Conservation (phyloP, 2,329 filamentous ascomycete species). For the Fusarium sp. region DNA sequence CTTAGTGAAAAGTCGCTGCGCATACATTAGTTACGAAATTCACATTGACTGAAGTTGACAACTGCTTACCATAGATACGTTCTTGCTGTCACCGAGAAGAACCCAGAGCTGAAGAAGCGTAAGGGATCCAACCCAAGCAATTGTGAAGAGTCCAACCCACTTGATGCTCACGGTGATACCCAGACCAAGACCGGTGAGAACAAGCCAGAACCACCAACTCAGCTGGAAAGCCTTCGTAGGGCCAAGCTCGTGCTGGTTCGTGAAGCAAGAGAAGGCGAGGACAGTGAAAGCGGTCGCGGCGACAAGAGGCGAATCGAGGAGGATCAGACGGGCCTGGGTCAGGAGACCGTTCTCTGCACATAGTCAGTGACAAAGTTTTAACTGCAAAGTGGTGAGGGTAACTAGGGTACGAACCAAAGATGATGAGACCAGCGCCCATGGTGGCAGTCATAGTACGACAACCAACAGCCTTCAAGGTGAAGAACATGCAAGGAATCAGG, state of each 20-base stretch:
- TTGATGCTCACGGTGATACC: conserved; percentile 96
- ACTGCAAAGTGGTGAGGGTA: conserved; percentile 1
- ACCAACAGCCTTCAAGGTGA: conserved; percentile 91
- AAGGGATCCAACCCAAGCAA: conserved; percentile 95
- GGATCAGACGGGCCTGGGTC: conserved; percentile 93
- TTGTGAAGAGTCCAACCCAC: conserved; percentile 99
- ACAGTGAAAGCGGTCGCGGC: conserved; percentile 93
- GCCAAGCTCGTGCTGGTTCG: conserved; percentile 95
- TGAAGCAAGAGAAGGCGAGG: conserved; percentile 91
- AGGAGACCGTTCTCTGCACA: conserved; percentile 88
- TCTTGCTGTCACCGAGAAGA: conserved; percentile 88
- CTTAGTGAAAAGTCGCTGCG: conserved; percentile 84
- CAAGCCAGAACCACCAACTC: conserved; percentile 98
- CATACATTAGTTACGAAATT: conserved; percentile 28
- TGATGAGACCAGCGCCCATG: conserved; percentile 86
- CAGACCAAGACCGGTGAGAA: conserved; percentile 85
- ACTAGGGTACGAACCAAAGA: conserved; percentile 79
- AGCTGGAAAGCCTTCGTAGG: conserved; percentile 87
- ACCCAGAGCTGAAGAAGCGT: conserved; percentile 96
- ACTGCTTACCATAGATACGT: conserved; percentile 77
- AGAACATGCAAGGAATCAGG: conserved; percentile 91
- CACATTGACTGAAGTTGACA: too few relatives aligned
- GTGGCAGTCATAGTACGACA: conserved; percentile 88
- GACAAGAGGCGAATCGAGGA: conserved; percentile 94
- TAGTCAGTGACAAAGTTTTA: conserved; percentile 45